Evolutionary conservation across 1,284 basidiomycete genomes (phyloP).

Genomic region (Irpex sp.): DNA sequence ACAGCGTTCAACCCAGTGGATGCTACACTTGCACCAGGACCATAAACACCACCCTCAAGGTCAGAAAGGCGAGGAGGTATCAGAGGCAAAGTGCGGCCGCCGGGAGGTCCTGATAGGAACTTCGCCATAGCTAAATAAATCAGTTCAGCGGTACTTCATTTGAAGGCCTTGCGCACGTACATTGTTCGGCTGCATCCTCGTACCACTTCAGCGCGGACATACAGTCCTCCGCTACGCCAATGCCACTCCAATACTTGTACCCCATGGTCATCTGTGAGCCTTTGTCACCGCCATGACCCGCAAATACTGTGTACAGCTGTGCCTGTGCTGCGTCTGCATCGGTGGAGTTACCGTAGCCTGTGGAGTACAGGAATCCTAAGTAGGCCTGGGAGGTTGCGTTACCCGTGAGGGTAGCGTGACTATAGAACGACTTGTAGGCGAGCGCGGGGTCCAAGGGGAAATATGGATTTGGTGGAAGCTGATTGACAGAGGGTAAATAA

Average conservation of each 20-base stretch:
- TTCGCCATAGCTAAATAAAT: conserved; percentile 56
- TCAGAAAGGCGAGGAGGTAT: conserved; percentile 86
- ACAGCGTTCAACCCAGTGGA: conserved; percentile 75
- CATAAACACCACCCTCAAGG: conserved; percentile 87
- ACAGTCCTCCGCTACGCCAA: conserved; percentile 87
- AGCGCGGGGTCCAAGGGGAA: conserved; percentile 57
- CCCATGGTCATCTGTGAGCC: conserved; percentile 91
- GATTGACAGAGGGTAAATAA: not conserved
- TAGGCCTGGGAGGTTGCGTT: conserved; percentile 83
- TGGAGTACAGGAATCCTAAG: conserved; percentile 84
- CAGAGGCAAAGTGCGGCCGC: conserved; percentile 84
- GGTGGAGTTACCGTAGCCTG: conserved; percentile 77
- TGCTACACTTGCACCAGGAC: conserved; percentile 89
- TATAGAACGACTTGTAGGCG: conserved; percentile 56
- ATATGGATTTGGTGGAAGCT: conserved; percentile 71
- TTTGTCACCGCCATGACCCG: conserved; percentile 82
- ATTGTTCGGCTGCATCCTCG: conserved; percentile 79
- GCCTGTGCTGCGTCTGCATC: conserved; percentile 71
- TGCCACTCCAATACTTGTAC: conserved; percentile 95
- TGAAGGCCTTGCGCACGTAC: conserved; percentile 35
- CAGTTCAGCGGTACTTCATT: not conserved
- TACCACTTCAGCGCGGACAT: conserved; percentile 83
- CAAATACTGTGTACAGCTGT: conserved; percentile 90
- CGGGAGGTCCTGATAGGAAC: conserved; percentile 86
- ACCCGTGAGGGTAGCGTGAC: conserved; percentile 65